Conservation (phyloP, 257 asterid genomes). For the Solanum bulbocastanum region DNA sequence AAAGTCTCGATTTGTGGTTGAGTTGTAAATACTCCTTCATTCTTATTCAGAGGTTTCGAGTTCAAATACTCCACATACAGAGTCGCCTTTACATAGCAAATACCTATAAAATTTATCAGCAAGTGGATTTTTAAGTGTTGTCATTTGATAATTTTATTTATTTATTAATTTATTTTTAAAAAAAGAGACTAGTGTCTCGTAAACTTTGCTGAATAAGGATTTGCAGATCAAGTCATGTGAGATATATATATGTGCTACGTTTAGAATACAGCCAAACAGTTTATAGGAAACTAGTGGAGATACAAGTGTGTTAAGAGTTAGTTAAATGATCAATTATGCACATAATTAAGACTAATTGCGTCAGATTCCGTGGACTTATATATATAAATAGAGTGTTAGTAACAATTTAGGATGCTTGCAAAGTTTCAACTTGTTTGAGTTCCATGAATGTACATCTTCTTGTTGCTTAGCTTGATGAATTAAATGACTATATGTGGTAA, state of each 20-base stretch:
- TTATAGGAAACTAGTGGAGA: not conserved
- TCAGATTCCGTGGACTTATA: not conserved
- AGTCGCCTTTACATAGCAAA: not conserved
- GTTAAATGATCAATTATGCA: not conserved
- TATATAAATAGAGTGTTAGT: not conserved
- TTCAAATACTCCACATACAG: accelerated
- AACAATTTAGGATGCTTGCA: not conserved
- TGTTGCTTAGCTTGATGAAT: not conserved
- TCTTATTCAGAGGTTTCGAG: no score
- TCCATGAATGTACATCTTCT: not conserved
- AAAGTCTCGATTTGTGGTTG: no score
- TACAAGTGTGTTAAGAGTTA: not conserved
- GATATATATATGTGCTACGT: not conserved
- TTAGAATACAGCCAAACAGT: not conserved
- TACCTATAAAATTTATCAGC: not conserved
- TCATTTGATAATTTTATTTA: not conserved
- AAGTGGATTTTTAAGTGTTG: not conserved
- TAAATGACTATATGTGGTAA: not conserved
- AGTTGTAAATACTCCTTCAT: no score
- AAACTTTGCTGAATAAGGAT: not conserved
- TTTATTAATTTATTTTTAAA: no score
- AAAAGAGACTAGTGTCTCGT: not conserved
- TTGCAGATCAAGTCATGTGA: not conserved
- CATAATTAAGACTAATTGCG: not conserved
- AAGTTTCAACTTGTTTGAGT: not conserved